Evolutionary conservation across 805 yeast species (phyloP).

Genomic region (Cyberlindnera galapagoensis): DNA sequence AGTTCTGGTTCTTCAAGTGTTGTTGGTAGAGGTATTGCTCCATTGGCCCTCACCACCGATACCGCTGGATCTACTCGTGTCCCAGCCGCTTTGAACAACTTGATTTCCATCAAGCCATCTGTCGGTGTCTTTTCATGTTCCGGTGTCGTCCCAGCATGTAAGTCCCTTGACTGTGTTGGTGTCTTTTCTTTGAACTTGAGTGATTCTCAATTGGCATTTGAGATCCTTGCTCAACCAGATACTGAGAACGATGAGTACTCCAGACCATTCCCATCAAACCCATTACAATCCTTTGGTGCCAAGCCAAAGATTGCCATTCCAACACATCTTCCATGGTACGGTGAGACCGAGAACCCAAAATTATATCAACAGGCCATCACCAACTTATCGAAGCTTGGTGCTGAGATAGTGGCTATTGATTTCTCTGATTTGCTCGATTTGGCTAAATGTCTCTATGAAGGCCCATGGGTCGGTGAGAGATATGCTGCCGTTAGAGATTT

Average conservation of each 20-base stretch:
- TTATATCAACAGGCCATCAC: slow-evolving; percentile 59
- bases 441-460: slow-evolving; percentile 88
- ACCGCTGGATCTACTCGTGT: slow-evolving; percentile 98
- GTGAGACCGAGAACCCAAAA: slow-evolving; percentile 70
- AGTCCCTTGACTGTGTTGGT: slow-evolving; percentile 88
- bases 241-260: slow-evolving; percentile 69
- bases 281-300: slow-evolving; percentile 50
- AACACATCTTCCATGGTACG: slow-evolving; percentile 65
- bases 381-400: slow-evolving; percentile 45
- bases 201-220: slow-evolving; percentile 79
- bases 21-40: slow-evolving; percentile 86
- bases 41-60: slow-evolving; percentile 88
- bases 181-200: slow-evolving; percentile 68
- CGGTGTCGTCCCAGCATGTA: slow-evolving; percentile 98
- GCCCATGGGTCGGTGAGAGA: slow-evolving; percentile 98
- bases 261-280: slow-evolving; percentile 63
- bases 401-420: slow-evolving; percentile 55
- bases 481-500: slow-evolving; percentile 76
- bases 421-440: slow-evolving; percentile 71
- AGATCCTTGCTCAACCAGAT: slow-evolving; percentile 68
- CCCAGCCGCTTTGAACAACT: slow-evolving; percentile 90
- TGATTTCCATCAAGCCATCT: slow-evolving; percentile 90
- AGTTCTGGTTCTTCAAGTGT: slow-evolving; percentile 94
- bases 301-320: slow-evolving; percentile 76
- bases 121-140: slow-evolving; percentile 77